Base-by-base conservation (phyloP, 768 basidiomycete genomes). In the Hebeloma cylindrosporum region DNA sequence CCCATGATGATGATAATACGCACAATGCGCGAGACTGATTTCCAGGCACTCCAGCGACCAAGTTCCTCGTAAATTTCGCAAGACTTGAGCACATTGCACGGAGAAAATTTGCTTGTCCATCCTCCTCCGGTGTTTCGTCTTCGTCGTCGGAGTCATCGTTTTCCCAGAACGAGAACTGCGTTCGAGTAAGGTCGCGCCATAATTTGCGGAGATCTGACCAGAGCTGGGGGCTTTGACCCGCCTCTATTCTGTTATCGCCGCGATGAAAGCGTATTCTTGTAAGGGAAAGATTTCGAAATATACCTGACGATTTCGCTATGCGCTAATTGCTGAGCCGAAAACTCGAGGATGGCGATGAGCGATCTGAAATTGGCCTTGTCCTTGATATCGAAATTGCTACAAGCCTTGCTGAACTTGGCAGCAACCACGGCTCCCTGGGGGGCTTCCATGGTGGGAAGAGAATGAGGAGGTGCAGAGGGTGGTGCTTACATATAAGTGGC, bases 11-110 rank as follows among this genome's bases (percentile, higher is more conserved):
- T 16, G 17, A 32, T 25, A 33, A 27, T 28, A 68, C 90, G 71
- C 56, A 94, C 93, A 80, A 85, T 18, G 86, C 84, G 46, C 66
- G 69, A 29, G 62, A 57, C 60, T 96, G 93, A 64, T 91, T 90
- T n/a, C 61, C 60, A 6, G 79, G 73, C 11, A 83, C 75, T 5
- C 82, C 88, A 7, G 90, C 90, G 25, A 89, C 81, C 7, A 93
- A 65, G 60, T 96, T 94, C 47, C 93, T 77, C 10, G 88, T 91
- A 58, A 94, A 83, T 57, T 80, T 85, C 6, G 82, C 85, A 16
- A 91, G 56, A 53, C 69, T 72, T n/a, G 65, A 66, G 47, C 75
- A 73, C 8, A 81, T 60, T 1, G 55, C 51, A 37, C 67, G 69
- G 5, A 75, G 69, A 20, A 59, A 52, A 8, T 59, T 61, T 37